These are phyloP conservation scores for Penicillium sclerotigenum DNA, from an alignment of 2,329 filamentous ascomycete species.

Conservation along the genomic window DNA sequence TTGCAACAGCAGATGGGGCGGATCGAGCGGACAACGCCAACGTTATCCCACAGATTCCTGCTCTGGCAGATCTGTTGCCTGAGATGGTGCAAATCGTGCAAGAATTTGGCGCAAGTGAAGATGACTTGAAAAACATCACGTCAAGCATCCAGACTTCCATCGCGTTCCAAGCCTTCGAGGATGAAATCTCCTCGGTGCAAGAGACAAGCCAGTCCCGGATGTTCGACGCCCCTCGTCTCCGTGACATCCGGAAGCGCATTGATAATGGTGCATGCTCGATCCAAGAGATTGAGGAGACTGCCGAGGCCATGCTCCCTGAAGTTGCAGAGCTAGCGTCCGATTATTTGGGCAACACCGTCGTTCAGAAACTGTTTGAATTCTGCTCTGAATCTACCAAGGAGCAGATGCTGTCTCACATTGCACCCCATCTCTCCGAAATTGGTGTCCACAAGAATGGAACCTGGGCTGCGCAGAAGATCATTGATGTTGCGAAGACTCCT, in stretches of 20 bases:
- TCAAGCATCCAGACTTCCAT: slow-evolving; percentile 74
- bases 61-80: slow-evolving; percentile 71
- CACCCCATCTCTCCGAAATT: slow-evolving; percentile 90
- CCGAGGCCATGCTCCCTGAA: slow-evolving; percentile 90
- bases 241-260: slow-evolving; percentile 95
- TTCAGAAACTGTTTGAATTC: slow-evolving; percentile 96
- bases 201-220: slow-evolving; percentile 86
- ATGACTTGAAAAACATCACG: slow-evolving; percentile 71
- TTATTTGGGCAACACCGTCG: slow-evolving; percentile 98
- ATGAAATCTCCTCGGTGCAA: slow-evolving; percentile 83
- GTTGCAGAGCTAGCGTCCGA: slow-evolving; percentile 93
- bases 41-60: slow-evolving; percentile 58
- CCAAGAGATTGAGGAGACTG: slow-evolving; percentile 87
- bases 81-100: slow-evolving; percentile 84
- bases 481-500: slow-evolving; percentile 86
- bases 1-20: slow-evolving; percentile 25
- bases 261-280: slow-evolving; percentile 87
- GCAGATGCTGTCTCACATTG: slow-evolving; percentile 83
- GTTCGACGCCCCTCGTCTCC: slow-evolving; percentile 88
- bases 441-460: slow-evolving; percentile 99
- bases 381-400: slow-evolving; percentile 89
- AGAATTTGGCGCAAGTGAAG: slow-evolving; percentile 80
- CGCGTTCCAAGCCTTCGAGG: slow-evolving; percentile 65
- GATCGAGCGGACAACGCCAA: slow-evolving; percentile 34
- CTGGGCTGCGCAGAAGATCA: slow-evolving; percentile 99